phyloP scores from a whole-genome alignment of 177 flowering plant species.

The Vitis hybrid region DNA sequence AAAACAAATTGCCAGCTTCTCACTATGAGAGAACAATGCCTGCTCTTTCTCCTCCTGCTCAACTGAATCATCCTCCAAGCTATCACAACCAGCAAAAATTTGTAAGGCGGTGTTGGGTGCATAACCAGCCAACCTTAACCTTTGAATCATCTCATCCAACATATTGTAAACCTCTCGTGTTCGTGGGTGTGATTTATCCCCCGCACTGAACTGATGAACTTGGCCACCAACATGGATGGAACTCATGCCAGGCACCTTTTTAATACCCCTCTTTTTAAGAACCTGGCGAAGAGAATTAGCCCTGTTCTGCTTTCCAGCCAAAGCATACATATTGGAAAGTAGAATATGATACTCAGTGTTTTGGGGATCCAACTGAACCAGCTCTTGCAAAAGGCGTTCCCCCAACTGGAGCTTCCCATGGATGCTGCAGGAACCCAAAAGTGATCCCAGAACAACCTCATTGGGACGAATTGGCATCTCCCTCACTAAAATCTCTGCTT shows the following conservation, averaged over 20 bases:
- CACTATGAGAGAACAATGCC: conserved; percentile 54
- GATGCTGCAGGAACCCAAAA: conserved; percentile 57
- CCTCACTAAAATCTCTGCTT: conserved; percentile 53
- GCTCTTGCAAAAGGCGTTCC: conserved; percentile 36
- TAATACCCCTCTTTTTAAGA: conserved; percentile 39
- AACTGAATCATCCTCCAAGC: conserved; percentile 14
- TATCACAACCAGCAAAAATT: conserved; percentile 24
- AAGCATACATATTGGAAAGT: conserved; percentile 58
- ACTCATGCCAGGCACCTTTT: conserved; percentile 73
- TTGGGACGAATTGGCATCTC: conserved; percentile 65
- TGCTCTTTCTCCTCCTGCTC: conserved; percentile 60
- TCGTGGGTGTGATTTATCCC: conserved; percentile 59
- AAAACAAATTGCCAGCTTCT: conserved; percentile 64
- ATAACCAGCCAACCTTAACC: conserved; percentile 49
- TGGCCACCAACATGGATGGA: conserved; percentile 48
- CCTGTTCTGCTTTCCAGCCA: conserved; percentile 42
- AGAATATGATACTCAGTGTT: conserved; percentile 61
- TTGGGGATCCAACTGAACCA: conserved; percentile 44
- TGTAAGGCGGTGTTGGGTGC: conserved; percentile 44
- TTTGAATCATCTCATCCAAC: conserved; percentile 53
- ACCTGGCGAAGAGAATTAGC: conserved; percentile 39
- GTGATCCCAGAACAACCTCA: conserved; percentile 63
- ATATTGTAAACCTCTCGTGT: conserved; percentile 37
- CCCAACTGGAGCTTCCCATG: conserved; percentile 57
- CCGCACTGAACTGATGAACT: conserved; percentile 58